A percentile compares a stretch with the other conserved stretches of the same genome.
Conservation (phyloP, 345 rosid genomes). For the Fremontodendron californicum region DNA sequence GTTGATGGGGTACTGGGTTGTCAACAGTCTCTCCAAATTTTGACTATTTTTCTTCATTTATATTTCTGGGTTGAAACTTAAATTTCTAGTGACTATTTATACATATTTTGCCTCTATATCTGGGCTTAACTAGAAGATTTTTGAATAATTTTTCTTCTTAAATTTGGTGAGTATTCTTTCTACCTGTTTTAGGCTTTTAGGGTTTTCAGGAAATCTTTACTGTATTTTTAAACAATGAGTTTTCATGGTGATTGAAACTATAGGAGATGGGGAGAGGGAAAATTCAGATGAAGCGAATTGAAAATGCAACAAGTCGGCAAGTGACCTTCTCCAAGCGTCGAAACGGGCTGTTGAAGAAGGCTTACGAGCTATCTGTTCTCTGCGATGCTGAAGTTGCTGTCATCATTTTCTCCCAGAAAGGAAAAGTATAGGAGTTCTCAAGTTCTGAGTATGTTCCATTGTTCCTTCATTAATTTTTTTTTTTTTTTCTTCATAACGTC, state of each 20-base stretch:
- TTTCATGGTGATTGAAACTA: constrained; percentile 1
- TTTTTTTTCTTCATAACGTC: not conserved
- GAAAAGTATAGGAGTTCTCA: constrained; percentile 1
- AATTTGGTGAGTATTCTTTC: constrained; percentile 15
- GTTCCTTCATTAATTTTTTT: not conserved
- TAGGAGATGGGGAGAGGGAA: constrained; percentile 23
- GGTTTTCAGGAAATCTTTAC: not conserved
- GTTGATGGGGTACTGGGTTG: not conserved
- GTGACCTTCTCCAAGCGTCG: constrained; percentile 28
- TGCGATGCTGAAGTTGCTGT: constrained; percentile 20
- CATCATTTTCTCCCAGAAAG: constrained; percentile 19
- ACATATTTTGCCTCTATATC: not conserved
- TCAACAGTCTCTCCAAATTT: not conserved
- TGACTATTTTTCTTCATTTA: not conserved
- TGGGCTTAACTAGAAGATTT: not conserved
- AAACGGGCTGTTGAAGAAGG: constrained; percentile 25
- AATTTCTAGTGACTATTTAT: not conserved
- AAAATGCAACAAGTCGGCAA: constrained; percentile 10
- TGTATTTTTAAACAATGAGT: not conserved
- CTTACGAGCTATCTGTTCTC: constrained; percentile 2
- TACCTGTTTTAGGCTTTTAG: not conserved
- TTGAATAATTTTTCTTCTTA: not conserved
- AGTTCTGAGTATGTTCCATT: not conserved
- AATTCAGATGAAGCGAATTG: constrained; percentile 24
- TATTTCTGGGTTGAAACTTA: not conserved